Conservation (phyloP, 176 grass and related monocot genomes). For the Oryza nivara region DNA sequence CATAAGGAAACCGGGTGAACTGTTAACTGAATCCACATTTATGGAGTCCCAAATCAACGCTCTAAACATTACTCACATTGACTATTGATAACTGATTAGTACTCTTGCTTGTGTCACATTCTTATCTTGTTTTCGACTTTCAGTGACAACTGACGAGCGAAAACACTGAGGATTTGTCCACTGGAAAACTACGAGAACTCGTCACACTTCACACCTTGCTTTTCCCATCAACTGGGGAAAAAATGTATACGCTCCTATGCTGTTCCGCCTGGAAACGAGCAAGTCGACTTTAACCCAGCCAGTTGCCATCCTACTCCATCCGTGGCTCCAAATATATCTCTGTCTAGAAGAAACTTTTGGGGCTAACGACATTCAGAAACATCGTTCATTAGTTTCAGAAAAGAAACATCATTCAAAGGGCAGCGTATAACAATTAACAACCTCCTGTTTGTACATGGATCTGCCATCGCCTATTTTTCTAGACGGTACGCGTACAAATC, state of each 20-base stretch:
- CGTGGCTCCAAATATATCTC: slow-evolving; percentile 17
- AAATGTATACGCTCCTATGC: not conserved
- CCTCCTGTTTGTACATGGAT: not conserved
- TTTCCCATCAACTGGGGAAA: not conserved
- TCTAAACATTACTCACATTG: not conserved
- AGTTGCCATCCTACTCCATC: not conserved
- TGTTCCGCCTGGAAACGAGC: not conserved
- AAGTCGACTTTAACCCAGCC: not conserved
- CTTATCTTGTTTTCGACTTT: not conserved
- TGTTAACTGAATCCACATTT: not conserved
- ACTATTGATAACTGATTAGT: not conserved
- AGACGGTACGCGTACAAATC: no score
- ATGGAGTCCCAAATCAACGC: not conserved
- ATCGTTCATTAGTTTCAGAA: not conserved
- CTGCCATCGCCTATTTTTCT: not conserved
- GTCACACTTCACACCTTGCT: not conserved
- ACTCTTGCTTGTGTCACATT: not conserved
- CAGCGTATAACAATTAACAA: not conserved
- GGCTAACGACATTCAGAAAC: not conserved
- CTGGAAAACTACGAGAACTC: not conserved
- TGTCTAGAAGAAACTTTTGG: not conserved
- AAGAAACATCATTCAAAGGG: no score
- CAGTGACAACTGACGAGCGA: no score
- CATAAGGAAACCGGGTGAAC: not conserved
- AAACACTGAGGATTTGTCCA: not conserved